Evolutionary conservation across 2,329 filamentous ascomycete genomes (phyloP), one percentile per base, ranked within the genome.

Genomic region (Aspergillus ochraceoroseus): DNA sequence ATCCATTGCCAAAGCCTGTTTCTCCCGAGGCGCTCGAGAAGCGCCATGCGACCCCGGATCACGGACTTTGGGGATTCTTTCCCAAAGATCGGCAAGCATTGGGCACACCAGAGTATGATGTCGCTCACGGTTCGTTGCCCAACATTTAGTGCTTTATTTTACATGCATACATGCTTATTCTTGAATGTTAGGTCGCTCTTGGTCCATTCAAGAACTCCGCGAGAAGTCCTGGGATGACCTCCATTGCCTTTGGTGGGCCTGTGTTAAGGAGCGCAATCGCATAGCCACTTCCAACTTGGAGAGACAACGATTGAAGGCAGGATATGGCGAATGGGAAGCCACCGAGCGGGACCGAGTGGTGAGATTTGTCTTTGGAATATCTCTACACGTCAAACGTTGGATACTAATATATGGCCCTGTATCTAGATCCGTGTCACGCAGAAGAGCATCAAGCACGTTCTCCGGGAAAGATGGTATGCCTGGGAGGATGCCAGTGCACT

Each of bases 1-100:
- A 82, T 30, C 73, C 80, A 35, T 70, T 95, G 40, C 90, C 90
- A 1, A 75, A 77, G 58, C 89, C 92, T 5, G 77, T 80, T 5
- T 64, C 82, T 41, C 69, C 70, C 1, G 73, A 74, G 46, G 74
- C 79, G 3, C 49, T 66, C 13, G 57, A 65, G 42, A 51, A 56
- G 30, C 63, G 61, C n/a, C 33, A 76, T 48, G 75, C 72, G 22
- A 82, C 87, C 59, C 74, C 79, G 18, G 69, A 89, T 51, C 92
- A 98, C 66, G 90, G 88, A 19, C 80, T 98, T 7, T 96, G 86
- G 84, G 83, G 79, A 1, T 98, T 98, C 70, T 96, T 98, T 68
- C 80, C 82, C 56, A 74, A 74, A 47, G 75, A 82, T 49, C 77
- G 78, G 49, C 77, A 80, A 57, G 68, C 82, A n/a, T 64, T 95